Percentiles rank a stretch among this genome's conserved stretches.
phyloP scores from a whole-genome alignment of 495 filamentous ascomycete species.

The Aspergillus biplanus region DNA sequence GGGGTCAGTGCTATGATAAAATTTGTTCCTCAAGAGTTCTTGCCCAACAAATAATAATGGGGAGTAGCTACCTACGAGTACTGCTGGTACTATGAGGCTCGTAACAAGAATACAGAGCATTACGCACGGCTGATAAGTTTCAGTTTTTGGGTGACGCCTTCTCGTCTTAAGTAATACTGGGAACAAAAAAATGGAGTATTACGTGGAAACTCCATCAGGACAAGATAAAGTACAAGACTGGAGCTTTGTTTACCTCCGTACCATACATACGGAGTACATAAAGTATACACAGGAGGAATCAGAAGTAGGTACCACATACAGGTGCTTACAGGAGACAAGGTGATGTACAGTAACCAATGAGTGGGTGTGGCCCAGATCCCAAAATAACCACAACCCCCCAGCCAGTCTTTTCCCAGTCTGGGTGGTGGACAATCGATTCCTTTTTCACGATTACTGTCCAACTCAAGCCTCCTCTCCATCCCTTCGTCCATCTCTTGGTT shows the following conservation, averaged over 20 bases:
- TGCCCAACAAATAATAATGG: no score
- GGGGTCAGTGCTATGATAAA: neutral
- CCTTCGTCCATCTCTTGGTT: conserved; percentile 32
- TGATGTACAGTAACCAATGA: conserved; percentile 36
- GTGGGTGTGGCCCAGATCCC: conserved; percentile 33
- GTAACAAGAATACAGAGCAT: neutral
- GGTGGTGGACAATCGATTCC: conserved; percentile 35
- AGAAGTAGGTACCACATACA: conserved; percentile 16
- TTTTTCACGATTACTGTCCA: conserved; percentile 37
- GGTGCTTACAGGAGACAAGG: conserved; percentile 8
- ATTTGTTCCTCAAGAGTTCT: no score
- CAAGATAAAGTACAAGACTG: neutral
- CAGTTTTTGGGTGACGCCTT: neutral
- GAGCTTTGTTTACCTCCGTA: neutral
- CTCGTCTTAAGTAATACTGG: neutral
- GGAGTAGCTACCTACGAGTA: no score
- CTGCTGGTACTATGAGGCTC: no score
- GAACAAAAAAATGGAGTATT: neutral
- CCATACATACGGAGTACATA: conserved; percentile 10
- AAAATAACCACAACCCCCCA: conserved; percentile 47
- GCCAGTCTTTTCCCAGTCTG: conserved; percentile 30
- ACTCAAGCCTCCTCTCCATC: conserved; percentile 26
- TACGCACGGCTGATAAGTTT: neutral
- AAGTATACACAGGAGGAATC: conserved; percentile 7
- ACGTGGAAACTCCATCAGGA: conserved; percentile 4